Percentiles rank a stretch among this genome's conserved stretches.
Evolutionary conservation across 768 basidiomycete species (phyloP).

Genomic region (Rhodocollybia butyracea): DNA sequence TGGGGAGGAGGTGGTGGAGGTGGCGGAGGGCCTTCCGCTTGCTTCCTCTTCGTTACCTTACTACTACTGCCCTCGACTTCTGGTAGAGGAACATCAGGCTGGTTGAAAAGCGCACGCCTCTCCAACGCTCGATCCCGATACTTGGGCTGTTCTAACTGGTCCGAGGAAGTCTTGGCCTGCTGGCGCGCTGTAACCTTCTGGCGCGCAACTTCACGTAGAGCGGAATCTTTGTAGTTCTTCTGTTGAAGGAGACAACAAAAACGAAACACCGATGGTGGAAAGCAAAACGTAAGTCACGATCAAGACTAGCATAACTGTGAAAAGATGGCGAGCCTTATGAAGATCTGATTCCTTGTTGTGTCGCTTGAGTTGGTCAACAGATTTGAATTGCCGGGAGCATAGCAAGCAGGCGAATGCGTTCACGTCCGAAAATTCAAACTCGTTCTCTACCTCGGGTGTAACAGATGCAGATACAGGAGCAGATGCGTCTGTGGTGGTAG

Average conservation of each 20-base stretch:
- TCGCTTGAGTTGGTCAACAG: constrained; percentile 76
- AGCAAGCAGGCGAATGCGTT: constrained; percentile 77
- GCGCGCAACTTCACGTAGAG: constrained; percentile 68
- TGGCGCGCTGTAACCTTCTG: constrained; percentile 55
- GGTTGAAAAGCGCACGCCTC: constrained; percentile 86
- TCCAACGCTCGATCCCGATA: constrained; percentile 96
- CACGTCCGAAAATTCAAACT: constrained; percentile 83
- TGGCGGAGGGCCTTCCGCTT: constrained; percentile 58
- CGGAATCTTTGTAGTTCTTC: constrained; percentile 82
- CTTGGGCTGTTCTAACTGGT: constrained; percentile 75
- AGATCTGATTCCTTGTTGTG: constrained; percentile 94
- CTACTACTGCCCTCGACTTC: constrained; percentile 35
- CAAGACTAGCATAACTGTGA: constrained; percentile 32
- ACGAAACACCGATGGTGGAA: constrained; percentile 14
- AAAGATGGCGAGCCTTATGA: constrained; percentile 74
- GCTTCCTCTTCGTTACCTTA: constrained; percentile 31
- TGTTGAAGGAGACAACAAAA: constrained; percentile 30
- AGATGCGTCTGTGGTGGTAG: constrained; percentile 10
- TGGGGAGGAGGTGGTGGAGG: constrained; percentile 63
- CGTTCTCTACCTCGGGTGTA: constrained; percentile 44
- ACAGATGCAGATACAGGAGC: constrained; percentile 22
- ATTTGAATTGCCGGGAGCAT: constrained; percentile 92
- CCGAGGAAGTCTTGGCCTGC: constrained; percentile 27
- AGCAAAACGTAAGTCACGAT: constrained; percentile 29
- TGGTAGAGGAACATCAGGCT: constrained; percentile 79